A percentile compares a stretch with the other conserved stretches of the same genome.
Conservation (phyloP, 805 yeast genomes). For the Nakazawaea ernobii region DNA sequence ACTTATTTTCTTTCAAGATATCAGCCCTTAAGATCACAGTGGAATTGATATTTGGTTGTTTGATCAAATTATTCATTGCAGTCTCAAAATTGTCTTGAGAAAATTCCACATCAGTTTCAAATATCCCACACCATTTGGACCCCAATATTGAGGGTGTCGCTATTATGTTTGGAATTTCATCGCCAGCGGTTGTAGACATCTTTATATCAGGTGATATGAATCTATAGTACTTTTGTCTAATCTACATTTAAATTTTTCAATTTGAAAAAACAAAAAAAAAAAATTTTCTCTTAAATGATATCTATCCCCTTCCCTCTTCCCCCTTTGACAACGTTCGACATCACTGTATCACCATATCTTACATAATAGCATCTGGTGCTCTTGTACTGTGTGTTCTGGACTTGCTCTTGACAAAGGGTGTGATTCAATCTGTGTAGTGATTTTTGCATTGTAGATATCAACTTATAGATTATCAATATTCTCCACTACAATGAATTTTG, state of each 20-base stretch:
- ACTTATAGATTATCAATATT: too few relatives aligned
- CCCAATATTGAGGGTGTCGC: constrained; percentile 44
- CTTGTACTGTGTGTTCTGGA: too few relatives aligned
- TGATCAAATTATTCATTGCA: constrained; percentile 76
- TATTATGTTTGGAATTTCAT: constrained; percentile 33
- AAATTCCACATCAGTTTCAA: constrained; percentile 43
- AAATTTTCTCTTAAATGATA: too few relatives aligned
- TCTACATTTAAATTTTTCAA: neutral
- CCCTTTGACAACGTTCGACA: too few relatives aligned
- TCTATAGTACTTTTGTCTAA: neutral
- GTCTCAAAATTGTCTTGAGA: constrained; percentile 51
- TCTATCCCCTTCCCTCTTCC: too few relatives aligned
- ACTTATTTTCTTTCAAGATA: constrained; percentile 49
- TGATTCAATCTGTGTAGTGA: too few relatives aligned
- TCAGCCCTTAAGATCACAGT: constrained; percentile 89
- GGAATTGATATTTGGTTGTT: constrained; percentile 86
- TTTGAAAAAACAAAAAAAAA: neutral
- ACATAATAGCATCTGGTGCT: too few relatives aligned
- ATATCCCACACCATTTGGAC: constrained; percentile 56
- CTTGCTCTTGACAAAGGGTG: too few relatives aligned
- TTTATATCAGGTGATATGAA: neutral
- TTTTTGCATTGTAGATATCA: too few relatives aligned
- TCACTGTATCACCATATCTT: too few relatives aligned
- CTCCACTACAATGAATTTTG: too few relatives aligned
- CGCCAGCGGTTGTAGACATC: neutral